These are phyloP conservation scores for Fomitiporia mediterranea DNA, from an alignment of 1,284 basidiomycete species.

Conservation along the genomic window DNA sequence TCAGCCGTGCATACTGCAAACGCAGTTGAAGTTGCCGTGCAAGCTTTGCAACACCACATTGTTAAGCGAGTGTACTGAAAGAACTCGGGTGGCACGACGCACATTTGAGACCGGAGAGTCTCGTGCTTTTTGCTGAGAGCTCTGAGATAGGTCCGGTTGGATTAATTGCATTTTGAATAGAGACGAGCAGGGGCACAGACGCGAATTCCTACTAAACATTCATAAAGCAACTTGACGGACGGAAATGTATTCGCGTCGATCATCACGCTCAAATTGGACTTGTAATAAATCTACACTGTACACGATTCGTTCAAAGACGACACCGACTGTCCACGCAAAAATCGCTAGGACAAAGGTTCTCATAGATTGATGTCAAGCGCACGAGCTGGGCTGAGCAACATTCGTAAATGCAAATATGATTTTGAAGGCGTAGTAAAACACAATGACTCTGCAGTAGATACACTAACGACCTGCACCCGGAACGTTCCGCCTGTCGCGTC, in stretches of 20 bases:
- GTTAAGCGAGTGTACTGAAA: neutral
- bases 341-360: no score
- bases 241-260: no score
- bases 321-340: no score
- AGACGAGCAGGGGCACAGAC: no score
- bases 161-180: neutral
- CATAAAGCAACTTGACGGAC: no score
- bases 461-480: constrained; percentile 65
- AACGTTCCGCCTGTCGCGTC: constrained; percentile 76
- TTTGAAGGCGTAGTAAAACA: constrained; percentile 4
- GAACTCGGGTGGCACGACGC: neutral
- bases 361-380: no score
- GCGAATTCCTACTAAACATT: no score
- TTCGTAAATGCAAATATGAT: neutral
- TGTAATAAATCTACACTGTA: no score
- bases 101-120: neutral
- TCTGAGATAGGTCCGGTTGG: neutral
- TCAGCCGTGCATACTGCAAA: constrained; percentile 70
- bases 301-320: no score
- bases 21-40: constrained; percentile 70
- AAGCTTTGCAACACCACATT: constrained; percentile 39
- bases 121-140: neutral
- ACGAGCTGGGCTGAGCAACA: no score
- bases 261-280: no score
- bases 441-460: neutral